phyloP scores from a whole-genome alignment of 441 rosid genomes.

The Populus trichocarpa region DNA sequence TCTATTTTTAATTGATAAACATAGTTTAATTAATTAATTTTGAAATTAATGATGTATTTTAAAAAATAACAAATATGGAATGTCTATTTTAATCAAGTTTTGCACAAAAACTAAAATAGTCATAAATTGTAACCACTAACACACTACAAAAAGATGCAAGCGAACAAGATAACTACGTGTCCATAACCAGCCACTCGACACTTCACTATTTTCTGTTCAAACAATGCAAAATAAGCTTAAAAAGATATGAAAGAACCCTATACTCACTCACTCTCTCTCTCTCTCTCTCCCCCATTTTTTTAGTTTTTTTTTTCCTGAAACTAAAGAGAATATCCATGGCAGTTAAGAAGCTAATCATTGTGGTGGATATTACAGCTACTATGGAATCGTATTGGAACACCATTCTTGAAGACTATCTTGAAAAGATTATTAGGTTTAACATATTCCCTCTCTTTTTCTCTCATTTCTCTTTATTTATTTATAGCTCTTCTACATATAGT shows the following conservation, averaged over 20 bases:
- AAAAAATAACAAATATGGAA: no score
- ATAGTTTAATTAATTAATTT: no score
- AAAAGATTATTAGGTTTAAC: constrained; percentile 10
- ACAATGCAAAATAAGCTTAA: background rate
- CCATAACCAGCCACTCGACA: background rate
- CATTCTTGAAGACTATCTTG: background rate
- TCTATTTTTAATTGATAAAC: no score
- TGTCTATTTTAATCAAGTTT: no score
- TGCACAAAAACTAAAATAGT: no score
- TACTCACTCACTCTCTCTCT: background rate
- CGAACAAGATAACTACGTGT: background rate
- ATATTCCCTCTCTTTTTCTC: background rate
- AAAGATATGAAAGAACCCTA: background rate
- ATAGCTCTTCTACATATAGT: background rate
- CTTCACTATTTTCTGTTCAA: background rate
- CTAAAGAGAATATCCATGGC: background rate
- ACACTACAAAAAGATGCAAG: no score
- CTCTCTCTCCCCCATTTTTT: no score
- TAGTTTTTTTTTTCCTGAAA: background rate
- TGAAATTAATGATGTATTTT: no score
- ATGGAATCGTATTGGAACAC: background rate
- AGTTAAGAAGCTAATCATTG: background rate
- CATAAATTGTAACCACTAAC: no score
- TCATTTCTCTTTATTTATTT: no score
- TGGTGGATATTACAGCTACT: background rate